Evolutionary conservation across 106 monocot genomes (phyloP), one percentile per base, ranked within the genome.

Genomic region (Allium sativum): DNA sequence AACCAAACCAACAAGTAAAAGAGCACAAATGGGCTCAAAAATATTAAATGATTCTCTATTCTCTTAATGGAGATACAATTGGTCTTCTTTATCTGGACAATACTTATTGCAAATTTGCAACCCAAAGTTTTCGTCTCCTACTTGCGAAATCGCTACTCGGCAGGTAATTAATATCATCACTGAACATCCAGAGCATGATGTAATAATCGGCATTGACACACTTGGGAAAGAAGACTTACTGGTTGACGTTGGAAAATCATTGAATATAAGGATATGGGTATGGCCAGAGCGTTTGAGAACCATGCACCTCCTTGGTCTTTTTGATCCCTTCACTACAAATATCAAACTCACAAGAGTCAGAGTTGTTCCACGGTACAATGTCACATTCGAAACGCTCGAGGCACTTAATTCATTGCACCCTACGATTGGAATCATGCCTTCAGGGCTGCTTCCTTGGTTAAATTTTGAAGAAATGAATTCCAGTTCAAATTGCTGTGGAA

Each of bases 221-320:
- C 88, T 93, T 21, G 88, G 88, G 53, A 83, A 93, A 68, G 93
- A 93, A 74, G 80, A 85, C 18, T 80, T 93, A 40, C 73, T 93
- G 74, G 53, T 93, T 52, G 63, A 72, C 53, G 77, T 89, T 40
- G 82, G 88, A 44, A 41, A 69, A 67, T 67, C 78, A 67, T 68
- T 80, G n/a, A 61, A 65, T 40, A 78, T 68, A 41, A 93, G 85
- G 86, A 83, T 91, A 55, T 91, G 86, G 86, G 91, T 91, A 7
- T 91, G 86, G 91, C 91, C 91, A 44, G 83, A 91, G 68, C 79
- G 91, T 9, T 70, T 91, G 65, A 72, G 69, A 46, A 86, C 75
- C 9, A 83, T 91, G 83, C 86, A 91, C 70, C 77, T 91, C 64
- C 80, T 91, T 21, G 83, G 78, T 6, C 68, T 71, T 48, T 64